Percentiles rank a stretch among this genome's conserved stretches.
phyloP scores from a whole-genome alignment of 306 rosid species.

The Trichosanthes cucumerina region DNA sequence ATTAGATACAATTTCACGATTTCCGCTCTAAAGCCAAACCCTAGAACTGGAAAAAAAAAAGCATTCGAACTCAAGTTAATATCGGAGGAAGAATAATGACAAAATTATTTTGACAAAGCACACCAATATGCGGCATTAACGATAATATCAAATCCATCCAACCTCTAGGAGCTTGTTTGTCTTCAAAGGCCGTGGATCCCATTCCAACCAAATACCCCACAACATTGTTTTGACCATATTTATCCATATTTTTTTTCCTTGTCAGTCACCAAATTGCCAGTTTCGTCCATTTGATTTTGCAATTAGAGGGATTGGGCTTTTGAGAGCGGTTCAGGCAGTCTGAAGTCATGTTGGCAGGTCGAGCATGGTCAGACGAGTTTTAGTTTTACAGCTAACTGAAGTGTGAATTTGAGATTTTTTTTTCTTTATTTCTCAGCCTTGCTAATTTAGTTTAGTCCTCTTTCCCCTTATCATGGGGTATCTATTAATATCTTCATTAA shows the following conservation, averaged over 20 bases:
- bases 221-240: background rate
- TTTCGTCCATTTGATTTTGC: background rate
- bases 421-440: background rate
- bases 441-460: background rate
- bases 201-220: background rate
- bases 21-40: background rate
- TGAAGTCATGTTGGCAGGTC: background rate
- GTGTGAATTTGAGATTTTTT: background rate
- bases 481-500: background rate
- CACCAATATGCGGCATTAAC: background rate
- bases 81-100: background rate
- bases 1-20: background rate
- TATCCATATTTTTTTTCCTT: background rate
- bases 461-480: background rate
- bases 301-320: background rate
- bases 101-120: background rate
- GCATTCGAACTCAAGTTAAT: background rate
- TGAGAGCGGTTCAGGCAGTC: background rate
- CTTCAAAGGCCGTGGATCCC: background rate
- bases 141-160: background rate
- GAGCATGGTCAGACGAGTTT: background rate
- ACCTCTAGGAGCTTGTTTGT: background rate
- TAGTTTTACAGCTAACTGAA: background rate
- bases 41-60: background rate
- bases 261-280: background rate